Evolutionary conservation across 305 asterid genomes (phyloP).

Genomic region (Striga hermonthica): DNA sequence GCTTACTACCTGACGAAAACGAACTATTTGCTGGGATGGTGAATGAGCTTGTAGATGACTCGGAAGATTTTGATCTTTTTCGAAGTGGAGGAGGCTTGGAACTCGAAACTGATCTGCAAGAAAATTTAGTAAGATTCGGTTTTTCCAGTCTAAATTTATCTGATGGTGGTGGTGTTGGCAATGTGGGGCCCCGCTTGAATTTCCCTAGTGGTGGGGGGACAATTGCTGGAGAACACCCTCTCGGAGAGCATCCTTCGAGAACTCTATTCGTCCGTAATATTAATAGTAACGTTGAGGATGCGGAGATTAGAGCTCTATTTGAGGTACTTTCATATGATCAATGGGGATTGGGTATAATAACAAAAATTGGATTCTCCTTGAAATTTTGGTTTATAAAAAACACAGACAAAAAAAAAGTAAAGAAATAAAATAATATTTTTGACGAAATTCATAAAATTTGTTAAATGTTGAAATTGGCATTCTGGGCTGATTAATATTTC

Average conservation of each 20-base stretch:
- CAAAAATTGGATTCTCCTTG: not conserved
- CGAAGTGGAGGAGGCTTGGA: slow-evolving; percentile 82
- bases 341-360: not conserved
- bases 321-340: slow-evolving; percentile 47
- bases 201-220: slow-evolving; percentile 41
- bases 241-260: slow-evolving; percentile 87
- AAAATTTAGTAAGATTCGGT: slow-evolving; percentile 33
- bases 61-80: slow-evolving; percentile 58
- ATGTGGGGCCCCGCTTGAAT: slow-evolving; percentile 38
- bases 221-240: slow-evolving; percentile 76
- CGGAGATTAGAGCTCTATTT: slow-evolving; percentile 66
- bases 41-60: slow-evolving; percentile 46
- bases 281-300: slow-evolving; percentile 76
- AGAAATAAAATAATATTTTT: no score
- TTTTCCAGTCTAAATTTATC: slow-evolving; percentile 39
- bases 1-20: slow-evolving; percentile 65
- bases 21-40: slow-evolving; percentile 60
- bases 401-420: no score
- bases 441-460: no score
- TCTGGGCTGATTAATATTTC: no score
- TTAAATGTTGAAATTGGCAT: no score
- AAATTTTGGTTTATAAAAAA: not conserved
- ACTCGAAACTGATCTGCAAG: slow-evolving; percentile 54
- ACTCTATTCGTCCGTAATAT: slow-evolving; percentile 81
- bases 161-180: slow-evolving; percentile 37